phyloP scores from a whole-genome alignment of 352 stramenopile species.

The Globisporangium canariense region DNA sequence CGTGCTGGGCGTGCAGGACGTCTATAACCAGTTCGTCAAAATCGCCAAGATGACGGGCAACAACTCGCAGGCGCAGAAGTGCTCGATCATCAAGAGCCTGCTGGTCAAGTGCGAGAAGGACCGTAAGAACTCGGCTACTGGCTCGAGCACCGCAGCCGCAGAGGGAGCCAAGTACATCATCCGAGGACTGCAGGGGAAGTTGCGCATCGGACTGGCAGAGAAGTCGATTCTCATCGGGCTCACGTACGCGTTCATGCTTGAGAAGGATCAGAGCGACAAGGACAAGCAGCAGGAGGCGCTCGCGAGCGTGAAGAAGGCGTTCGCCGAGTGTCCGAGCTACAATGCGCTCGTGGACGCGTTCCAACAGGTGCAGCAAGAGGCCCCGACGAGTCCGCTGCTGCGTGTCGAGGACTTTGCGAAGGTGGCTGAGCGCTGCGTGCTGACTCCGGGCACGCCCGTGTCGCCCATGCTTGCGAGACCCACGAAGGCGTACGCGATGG shows the following conservation, averaged over 20 bases:
- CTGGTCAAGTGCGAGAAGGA: conserved; percentile 91
- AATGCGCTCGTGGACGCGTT: conserved; percentile 93
- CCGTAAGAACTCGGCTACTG: conserved; percentile 47
- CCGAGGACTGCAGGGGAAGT: conserved; percentile 96
- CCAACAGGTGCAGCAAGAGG: conserved; percentile 43
- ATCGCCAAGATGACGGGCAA: conserved; percentile 95
- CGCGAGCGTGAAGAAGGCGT: conserved; percentile 96
- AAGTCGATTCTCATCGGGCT: conserved; percentile 97
- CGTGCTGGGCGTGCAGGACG: conserved; percentile 83
- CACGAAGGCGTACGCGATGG: conserved; percentile 94
- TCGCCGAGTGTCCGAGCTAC: conserved; percentile 96
- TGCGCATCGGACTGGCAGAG: conserved; percentile 97
- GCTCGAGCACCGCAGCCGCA: conserved; percentile 45
- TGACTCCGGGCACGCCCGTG: conserved; percentile 96
- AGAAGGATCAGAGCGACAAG: conserved; percentile 79
- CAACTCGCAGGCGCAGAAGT: conserved; percentile 97
- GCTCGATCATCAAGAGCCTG: conserved; percentile 96
- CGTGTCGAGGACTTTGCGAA: conserved; percentile 52
- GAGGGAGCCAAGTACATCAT: conserved; percentile 98
- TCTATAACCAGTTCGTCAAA: conserved; percentile 89
- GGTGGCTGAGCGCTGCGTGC: conserved; percentile 77
- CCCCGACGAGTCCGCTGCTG: conserved; percentile 37
- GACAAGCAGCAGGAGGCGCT: conserved; percentile 88
- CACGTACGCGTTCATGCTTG: conserved; percentile 94
- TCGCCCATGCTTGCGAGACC: conserved; percentile 99